A percentile compares a stretch with the other conserved stretches of the same genome.
phyloP scores from a whole-genome alignment of 2,329 filamentous ascomycete genomes.

The Raffaelea albimanens region DNA sequence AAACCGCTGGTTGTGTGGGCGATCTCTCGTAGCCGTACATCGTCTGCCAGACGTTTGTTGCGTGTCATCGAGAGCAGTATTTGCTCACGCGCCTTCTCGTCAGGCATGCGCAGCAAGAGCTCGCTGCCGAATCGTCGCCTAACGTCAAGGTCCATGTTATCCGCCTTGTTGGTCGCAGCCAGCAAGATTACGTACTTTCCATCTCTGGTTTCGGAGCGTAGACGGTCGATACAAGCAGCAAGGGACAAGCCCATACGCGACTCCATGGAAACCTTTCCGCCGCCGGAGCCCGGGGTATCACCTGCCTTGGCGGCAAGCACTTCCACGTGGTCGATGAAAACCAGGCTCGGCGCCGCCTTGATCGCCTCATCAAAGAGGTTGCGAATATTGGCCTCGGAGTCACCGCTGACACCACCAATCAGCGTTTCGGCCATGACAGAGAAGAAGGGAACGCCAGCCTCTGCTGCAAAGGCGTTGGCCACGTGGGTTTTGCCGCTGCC shows the following conservation, averaged over 20 bases:
- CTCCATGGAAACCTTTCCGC: slow-evolving; percentile 71
- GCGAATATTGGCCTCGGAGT: slow-evolving; percentile 77
- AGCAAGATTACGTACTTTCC: slow-evolving; percentile 64
- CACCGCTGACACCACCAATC: slow-evolving; percentile 79
- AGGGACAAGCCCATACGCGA: slow-evolving; percentile 78
- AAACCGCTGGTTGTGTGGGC: slow-evolving; percentile 86
- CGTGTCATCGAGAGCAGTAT: slow-evolving; percentile 69
- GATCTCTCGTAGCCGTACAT: slow-evolving; percentile 64
- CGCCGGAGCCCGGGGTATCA: slow-evolving; percentile 30
- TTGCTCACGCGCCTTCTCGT: slow-evolving; percentile 63
- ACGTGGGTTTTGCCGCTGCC: slow-evolving; percentile 84
- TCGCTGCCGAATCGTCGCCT: slow-evolving; percentile 69
- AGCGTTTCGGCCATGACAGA: slow-evolving; percentile 74
- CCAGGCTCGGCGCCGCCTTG: slow-evolving; percentile 72
- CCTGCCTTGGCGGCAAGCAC: slow-evolving; percentile 75
- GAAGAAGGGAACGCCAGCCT: slow-evolving; percentile 68
- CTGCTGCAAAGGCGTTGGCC: slow-evolving; percentile 68
- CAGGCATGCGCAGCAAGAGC: slow-evolving; percentile 82
- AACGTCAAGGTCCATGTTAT: slow-evolving; percentile 71
- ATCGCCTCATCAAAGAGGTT: slow-evolving; percentile 85
- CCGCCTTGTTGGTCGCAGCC: slow-evolving; percentile 81
- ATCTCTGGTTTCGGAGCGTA: slow-evolving; percentile 53
- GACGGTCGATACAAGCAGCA: slow-evolving; percentile 74
- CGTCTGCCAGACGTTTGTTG: slow-evolving; percentile 51
- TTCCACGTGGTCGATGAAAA: slow-evolving; percentile 91